Conservation (phyloP, 2,329 filamentous ascomycete genomes). For the Alternaria burnsii region DNA sequence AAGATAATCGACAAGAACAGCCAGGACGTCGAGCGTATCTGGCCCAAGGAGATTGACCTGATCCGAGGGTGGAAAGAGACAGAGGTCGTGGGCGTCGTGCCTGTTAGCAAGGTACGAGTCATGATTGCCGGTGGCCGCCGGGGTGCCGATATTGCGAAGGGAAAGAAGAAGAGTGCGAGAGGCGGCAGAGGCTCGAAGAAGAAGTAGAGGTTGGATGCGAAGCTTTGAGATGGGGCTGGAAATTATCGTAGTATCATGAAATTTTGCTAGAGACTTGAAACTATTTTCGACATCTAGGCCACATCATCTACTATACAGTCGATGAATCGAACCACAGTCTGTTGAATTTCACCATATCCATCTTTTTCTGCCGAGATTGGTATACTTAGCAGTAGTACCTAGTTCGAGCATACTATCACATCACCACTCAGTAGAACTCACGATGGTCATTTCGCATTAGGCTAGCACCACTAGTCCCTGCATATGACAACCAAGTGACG, state of each 20-base stretch:
- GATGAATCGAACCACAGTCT: not conserved
- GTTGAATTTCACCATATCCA: not conserved
- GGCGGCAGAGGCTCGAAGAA: slow-evolving; percentile 46
- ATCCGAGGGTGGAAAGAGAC: slow-evolving; percentile 81
- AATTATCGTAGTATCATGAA: not conserved
- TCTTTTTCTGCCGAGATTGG: no score
- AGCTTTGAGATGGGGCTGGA: not conserved
- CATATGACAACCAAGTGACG: not conserved
- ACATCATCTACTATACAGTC: not conserved
- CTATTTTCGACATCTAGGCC: not conserved
- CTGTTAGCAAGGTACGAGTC: slow-evolving; percentile 80
- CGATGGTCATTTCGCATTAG: not conserved
- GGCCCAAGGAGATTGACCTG: slow-evolving; percentile 85
- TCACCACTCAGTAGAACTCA: not conserved
- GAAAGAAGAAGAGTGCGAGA: slow-evolving; percentile 40
- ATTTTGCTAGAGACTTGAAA: not conserved
- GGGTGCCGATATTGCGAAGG: slow-evolving; percentile 40
- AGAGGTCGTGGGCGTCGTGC: slow-evolving; percentile 81
- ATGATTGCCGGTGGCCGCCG: slow-evolving; percentile 66
- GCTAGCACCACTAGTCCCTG: not conserved
- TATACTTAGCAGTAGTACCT: not conserved
- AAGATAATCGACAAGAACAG: slow-evolving; percentile 56
- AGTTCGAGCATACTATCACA: not conserved
- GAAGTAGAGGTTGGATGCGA: slow-evolving; percentile 14
- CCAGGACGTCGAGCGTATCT: slow-evolving; percentile 74